Percentiles rank a stretch among this genome's conserved stretches.
phyloP scores from a whole-genome alignment of 2,329 filamentous ascomycete species.

The Paracorniculantispora psalliotae region DNA sequence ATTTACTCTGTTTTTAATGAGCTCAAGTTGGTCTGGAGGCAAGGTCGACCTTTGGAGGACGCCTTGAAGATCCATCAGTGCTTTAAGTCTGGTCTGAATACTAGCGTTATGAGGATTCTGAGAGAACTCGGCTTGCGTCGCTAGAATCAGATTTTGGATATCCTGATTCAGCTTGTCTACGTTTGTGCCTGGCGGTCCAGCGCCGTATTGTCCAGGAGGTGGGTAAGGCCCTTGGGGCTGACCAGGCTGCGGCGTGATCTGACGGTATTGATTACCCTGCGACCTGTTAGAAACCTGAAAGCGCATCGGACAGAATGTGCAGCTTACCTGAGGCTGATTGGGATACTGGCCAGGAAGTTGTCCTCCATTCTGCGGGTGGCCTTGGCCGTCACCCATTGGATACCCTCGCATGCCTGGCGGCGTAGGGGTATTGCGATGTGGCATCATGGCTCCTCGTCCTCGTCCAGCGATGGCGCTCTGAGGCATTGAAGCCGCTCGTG shows the following conservation, averaged over 20 bases:
- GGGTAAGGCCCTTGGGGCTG: constrained; percentile 36
- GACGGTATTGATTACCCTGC: constrained; percentile 22
- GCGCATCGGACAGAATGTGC: neutral
- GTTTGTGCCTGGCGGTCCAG: constrained; percentile 47
- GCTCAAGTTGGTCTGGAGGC: constrained; percentile 73
- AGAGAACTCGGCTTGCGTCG: constrained; percentile 68
- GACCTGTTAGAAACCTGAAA: constrained; percentile 12
- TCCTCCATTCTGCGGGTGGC: constrained; percentile 28
- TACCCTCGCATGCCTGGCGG: constrained; percentile 49
- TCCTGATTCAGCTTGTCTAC: constrained; percentile 76
- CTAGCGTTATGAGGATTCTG: constrained; percentile 70
- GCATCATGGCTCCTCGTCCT: constrained; percentile 46
- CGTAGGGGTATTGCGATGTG: constrained; percentile 69
- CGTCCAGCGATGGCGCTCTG: constrained; percentile 41
- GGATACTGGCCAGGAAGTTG: constrained; percentile 23
- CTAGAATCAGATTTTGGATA: constrained; percentile 71
- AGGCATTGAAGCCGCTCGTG: constrained; percentile 56
- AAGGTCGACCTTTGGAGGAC: constrained; percentile 72
- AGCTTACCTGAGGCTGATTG: neutral
- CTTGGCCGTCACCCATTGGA: constrained; percentile 21
- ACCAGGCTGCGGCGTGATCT: constrained; percentile 35
- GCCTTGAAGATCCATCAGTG: constrained; percentile 74
- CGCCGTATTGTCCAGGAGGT: constrained; percentile 34
- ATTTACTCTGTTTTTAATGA: constrained; percentile 80
- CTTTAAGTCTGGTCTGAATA: constrained; percentile 74